These are phyloP conservation scores for Lanmaoa rubissima DNA, from an alignment of 768 basidiomycete species.

Conservation along the genomic window DNA sequence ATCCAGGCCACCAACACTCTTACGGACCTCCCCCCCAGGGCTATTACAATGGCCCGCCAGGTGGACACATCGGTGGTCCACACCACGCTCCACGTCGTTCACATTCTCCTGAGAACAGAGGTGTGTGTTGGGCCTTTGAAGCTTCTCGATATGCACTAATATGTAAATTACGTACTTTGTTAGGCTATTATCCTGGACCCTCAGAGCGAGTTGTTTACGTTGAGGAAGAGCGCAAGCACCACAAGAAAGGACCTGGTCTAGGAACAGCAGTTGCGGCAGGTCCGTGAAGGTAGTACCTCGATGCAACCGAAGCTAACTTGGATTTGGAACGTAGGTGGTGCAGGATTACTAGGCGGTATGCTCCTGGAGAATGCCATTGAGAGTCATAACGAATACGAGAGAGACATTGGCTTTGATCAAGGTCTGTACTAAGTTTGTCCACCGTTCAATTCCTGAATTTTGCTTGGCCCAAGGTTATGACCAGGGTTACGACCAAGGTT, in stretches of 20 bases:
- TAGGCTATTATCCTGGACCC: slow-evolving; percentile 33
- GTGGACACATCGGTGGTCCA: slow-evolving; percentile 15
- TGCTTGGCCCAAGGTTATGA: slow-evolving; percentile 21
- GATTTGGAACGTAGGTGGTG: slow-evolving; percentile 43
- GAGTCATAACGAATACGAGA: slow-evolving; percentile 35
- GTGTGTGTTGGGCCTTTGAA: slow-evolving; percentile 5
- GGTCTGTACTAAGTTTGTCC: slow-evolving; percentile 26
- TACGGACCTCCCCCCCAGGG: slow-evolving; percentile 9
- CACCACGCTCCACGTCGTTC: slow-evolving; percentile 2
- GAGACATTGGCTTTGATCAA: slow-evolving; percentile 34
- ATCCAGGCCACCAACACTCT: slow-evolving; percentile 12
- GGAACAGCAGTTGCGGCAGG: slow-evolving; percentile 48
- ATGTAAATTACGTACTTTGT: slow-evolving; percentile 3
- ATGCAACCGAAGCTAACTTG: slow-evolving; percentile 1
- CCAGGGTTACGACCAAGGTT: too few relatives aligned
- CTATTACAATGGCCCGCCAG: slow-evolving; percentile 14
- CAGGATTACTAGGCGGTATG: slow-evolving; percentile 63
- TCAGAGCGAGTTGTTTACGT: slow-evolving; percentile 32
- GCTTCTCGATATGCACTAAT: not conserved
- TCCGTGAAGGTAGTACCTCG: slow-evolving; percentile 24
- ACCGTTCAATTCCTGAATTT: slow-evolving; percentile 6
- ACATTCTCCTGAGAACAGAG: slow-evolving; percentile 18
- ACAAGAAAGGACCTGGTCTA: slow-evolving; percentile 50
- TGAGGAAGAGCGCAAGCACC: slow-evolving; percentile 37
- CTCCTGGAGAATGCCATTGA: slow-evolving; percentile 54